Percentiles rank a stretch among this genome's conserved stretches.
Conservation (phyloP, 176 grass and related monocot species). For the Juncus inflexus region DNA sequence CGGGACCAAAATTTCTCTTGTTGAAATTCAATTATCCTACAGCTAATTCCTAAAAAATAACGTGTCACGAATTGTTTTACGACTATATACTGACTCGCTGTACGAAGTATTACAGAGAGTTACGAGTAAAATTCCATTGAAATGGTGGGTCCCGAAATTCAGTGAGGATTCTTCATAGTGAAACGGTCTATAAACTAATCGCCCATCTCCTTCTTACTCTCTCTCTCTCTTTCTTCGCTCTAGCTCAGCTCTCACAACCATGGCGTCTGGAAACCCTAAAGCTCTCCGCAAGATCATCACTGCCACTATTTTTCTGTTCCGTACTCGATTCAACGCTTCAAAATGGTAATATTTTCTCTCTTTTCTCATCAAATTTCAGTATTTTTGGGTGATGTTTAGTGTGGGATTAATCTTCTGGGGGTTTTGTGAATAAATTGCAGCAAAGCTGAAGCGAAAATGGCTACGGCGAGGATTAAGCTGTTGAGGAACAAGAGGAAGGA, state of each 20-base stretch:
- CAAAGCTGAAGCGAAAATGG: constrained; percentile 91
- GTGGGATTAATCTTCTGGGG: not conserved
- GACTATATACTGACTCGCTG: too few species aligned
- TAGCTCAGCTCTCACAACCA: not conserved
- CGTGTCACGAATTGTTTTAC: too few species aligned
- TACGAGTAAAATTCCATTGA: not conserved
- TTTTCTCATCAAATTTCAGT: not conserved
- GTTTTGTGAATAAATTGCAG: constrained; percentile 25
- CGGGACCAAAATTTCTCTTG: too few species aligned
- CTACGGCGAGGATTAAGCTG: constrained; percentile 78
- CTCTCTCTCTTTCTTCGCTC: not conserved
- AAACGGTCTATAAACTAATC: not conserved
- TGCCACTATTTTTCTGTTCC: constrained; percentile 24
- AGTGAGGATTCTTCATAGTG: too few species aligned
- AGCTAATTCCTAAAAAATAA: too few species aligned
- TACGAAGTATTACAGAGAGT: too few species aligned
- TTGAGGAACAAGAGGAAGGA: constrained; percentile 64
- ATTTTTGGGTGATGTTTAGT: not conserved
- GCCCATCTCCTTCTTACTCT: not conserved
- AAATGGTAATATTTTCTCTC: constrained; percentile 48
- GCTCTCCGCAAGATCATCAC: constrained; percentile 7
- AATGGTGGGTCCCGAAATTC: not conserved
- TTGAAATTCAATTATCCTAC: too few species aligned
- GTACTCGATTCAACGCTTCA: constrained; percentile 62
- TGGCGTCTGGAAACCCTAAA: constrained; percentile 5